Base-by-base conservation (phyloP, 768 basidiomycete species). In the Phylloporus arenicola region DNA sequence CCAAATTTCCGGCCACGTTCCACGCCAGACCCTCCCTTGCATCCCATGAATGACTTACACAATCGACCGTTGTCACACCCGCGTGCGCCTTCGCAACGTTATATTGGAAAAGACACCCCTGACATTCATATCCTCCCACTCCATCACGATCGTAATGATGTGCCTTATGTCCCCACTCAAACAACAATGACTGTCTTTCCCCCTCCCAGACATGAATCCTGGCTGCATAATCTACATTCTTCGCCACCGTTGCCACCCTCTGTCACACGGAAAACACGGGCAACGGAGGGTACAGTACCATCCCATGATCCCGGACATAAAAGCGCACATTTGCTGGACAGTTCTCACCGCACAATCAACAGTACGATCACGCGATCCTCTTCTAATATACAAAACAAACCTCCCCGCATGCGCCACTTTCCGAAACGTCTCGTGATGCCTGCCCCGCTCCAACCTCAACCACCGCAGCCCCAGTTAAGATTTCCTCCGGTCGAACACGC, bases 381-480 rank as follows among this genome's bases (percentile, higher is more conserved):
- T 24, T 50, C 49, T 35, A 20, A 29, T 42, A 10, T 43, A 16
- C 61, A 54, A 33, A 43, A 50, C 34, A 47, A 45, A 24, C 53
- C 53, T 6, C 57, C 46, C 16, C 65, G 64, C 46, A 53, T 49
- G 20, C 65, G 57, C 35, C 69, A 82, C 64, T 58, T 82, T 38
- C 86, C 86, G 4, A 84, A 78, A 62, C 77, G 72, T 42, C 78
- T 88, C 24, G 80, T 88, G 38, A 88, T 88, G 86, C 86, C 86
- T 41, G 67, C 82, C 3, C 86, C 82, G 14, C 73, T 88, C 34
- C 80, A 81, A 59, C 67, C 66, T 51, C 61, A 62, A 24, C 51
- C 53, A 22, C 55, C 51, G 13, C 45, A 52, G 34, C 47, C 54
- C 22, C 57, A 62, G 43, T 39, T 50, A 24, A 49, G 37, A n/a